Percentiles rank a stretch among this genome's conserved stretches.
Evolutionary conservation across 495 filamentous ascomycete genomes (phyloP).

Genomic region (Penicillium taxi): DNA sequence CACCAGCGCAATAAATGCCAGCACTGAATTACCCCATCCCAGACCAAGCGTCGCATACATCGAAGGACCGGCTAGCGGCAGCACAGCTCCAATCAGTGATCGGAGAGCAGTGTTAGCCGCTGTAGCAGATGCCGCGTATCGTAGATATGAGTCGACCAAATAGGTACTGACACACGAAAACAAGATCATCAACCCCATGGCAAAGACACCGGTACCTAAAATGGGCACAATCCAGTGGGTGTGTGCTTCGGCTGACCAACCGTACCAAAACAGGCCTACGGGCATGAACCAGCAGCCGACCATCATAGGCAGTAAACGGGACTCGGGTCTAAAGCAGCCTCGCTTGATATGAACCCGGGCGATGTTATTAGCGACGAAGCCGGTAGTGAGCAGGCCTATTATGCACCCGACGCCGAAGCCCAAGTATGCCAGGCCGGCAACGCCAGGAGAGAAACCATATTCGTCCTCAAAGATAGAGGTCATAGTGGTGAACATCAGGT

Average conservation of each 20-base stretch:
- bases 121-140: conserved; percentile 62
- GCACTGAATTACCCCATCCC: conserved; percentile 39
- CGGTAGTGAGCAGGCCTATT: conserved; percentile 34
- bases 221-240: conserved; percentile 62
- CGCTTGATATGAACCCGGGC: conserved; percentile 6
- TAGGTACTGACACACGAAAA: conserved; percentile 54
- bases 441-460: conserved; percentile 49
- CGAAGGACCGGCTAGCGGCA: conserved; percentile 34
- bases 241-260: conserved; percentile 49
- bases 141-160: conserved; percentile 57
- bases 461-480: conserved; percentile 45
- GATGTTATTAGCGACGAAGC: conserved; percentile 25
- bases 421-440: conserved; percentile 50
- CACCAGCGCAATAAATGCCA: conserved; percentile 40
- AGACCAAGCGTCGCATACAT: conserved; percentile 39
- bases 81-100: conserved; percentile 51
- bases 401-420: conserved; percentile 44
- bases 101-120: conserved; percentile 52
- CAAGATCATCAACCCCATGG: conserved; percentile 48
- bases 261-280: conserved; percentile 62
- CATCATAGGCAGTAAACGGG: conserved; percentile 45
- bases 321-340: conserved; percentile 23
- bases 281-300: conserved; percentile 50
- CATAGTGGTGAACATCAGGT: conserved; percentile 56
- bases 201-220: conserved; percentile 57